Evolutionary conservation across 495 filamentous ascomycete species (phyloP), one percentile per base, ranked within the genome.

Genomic region (Sabuloglossum arenarium): DNA sequence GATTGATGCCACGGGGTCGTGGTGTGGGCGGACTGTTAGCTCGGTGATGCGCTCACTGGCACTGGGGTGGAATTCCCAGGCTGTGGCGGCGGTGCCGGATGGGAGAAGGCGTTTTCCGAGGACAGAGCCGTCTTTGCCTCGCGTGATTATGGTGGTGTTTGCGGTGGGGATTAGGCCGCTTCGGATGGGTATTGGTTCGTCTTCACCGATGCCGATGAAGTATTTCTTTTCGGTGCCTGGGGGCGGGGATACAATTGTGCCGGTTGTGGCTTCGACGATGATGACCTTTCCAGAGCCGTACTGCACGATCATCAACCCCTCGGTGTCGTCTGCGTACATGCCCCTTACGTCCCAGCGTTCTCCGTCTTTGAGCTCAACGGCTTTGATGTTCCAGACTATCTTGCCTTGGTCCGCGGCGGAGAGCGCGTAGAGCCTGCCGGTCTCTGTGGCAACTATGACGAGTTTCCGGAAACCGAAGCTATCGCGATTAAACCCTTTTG

Each of bases 1-100:
- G 56, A 99, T 95, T 0, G 91, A 96, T 10, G 93, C 90, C 45
- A 95, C 81, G 3, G 86, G 86, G 59, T 97, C 90, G 60, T 91
- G 82, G 6, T 73, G 61, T 14, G 87, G 81, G 30, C 85, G 75
- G 27, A 80, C 68, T 14, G 78, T 80, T 29, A 89, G 73, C 32
- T 72, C 69, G 39, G 80, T 69, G 53, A 95, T 79, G 57, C 71
- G 73, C 68, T 95, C 78, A 49, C 79, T 79, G 0, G 71, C 56
- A 1, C 76, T 74, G 37, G 86, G 80, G 8, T 75, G 65, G 68
- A 97, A 97, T 28, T 70, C 74, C 91, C 93, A 99, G 0, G 74
- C 69, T 19, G 77, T 71, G 0, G 76, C 66, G 12, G 72, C 73
- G 65, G 16, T 27, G 3, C 47, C 47, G 16, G 27, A 4, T 29